phyloP scores from a whole-genome alignment of 768 basidiomycete species.

The Kockovaella imperatae region DNA sequence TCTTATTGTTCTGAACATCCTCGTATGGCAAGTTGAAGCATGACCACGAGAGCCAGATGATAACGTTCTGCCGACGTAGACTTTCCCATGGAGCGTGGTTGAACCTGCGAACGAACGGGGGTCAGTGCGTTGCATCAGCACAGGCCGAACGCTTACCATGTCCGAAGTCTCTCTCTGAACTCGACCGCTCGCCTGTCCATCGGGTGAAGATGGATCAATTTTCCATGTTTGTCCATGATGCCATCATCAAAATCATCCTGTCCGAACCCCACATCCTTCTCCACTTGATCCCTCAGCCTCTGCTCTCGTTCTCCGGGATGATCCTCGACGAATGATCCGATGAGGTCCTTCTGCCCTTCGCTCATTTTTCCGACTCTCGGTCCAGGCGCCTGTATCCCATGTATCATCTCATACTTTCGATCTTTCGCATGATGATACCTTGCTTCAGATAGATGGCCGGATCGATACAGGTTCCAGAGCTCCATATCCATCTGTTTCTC shows the following conservation, averaged over 20 bases:
- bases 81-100: slow-evolving; percentile 64
- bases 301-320: slow-evolving; percentile 25
- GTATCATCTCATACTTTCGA: slow-evolving; percentile 20
- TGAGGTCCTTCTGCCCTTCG: slow-evolving; percentile 12
- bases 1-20: slow-evolving; percentile 49
- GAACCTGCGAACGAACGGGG: slow-evolving; percentile 54
- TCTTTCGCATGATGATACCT: slow-evolving; percentile 19
- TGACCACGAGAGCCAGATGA: slow-evolving; percentile 74
- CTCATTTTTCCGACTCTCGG: slow-evolving; percentile 27
- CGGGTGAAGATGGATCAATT: slow-evolving; percentile 21
- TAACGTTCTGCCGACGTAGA: slow-evolving; percentile 58
- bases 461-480: slow-evolving; percentile 5
- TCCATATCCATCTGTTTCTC: neutral
- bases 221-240: slow-evolving; percentile 16
- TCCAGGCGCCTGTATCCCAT: slow-evolving; percentile 13
- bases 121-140: neutral
- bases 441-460: slow-evolving; percentile 8
- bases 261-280: slow-evolving; percentile 20
- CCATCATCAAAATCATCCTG: slow-evolving; percentile 14
- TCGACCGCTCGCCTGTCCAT: slow-evolving; percentile 37
- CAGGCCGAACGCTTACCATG: slow-evolving; percentile 36
- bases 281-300: slow-evolving; percentile 22
- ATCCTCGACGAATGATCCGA: slow-evolving; percentile 26
- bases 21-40: slow-evolving; percentile 65
- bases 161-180: slow-evolving; percentile 40